Evolutionary conservation across 164 flowering plant genomes (phyloP).

Genomic region (Warburgia ugandensis): DNA sequence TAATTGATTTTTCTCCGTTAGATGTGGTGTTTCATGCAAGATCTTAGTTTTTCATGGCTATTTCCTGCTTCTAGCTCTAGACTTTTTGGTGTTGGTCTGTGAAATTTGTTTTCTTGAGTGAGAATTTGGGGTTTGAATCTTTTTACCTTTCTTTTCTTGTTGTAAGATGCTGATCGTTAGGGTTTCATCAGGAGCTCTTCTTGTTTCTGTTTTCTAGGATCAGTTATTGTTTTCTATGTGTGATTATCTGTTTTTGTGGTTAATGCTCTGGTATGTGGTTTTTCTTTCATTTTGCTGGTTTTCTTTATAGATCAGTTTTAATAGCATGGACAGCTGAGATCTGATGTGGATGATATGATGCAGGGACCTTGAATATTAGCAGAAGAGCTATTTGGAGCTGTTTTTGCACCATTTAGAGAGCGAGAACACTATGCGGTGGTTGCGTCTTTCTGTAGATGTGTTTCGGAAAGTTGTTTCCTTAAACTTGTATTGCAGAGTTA

Average conservation of each 20-base stretch:
- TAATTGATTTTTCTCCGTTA: too few species aligned
- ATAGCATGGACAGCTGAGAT: neutral
- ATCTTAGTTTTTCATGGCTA: too few species aligned
- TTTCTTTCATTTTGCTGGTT: neutral
- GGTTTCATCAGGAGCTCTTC: neutral
- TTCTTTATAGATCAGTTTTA: neutral
- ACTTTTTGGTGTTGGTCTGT: too few species aligned
- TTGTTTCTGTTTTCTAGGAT: too few species aligned
- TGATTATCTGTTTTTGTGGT: too few species aligned
- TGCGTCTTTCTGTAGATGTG: slow-evolving; percentile 65
- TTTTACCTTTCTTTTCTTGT: too few species aligned
- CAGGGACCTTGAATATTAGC: slow-evolving; percentile 14
- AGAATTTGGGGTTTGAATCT: too few species aligned
- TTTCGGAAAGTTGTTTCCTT: slow-evolving; percentile 60
- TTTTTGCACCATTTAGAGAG: neutral
- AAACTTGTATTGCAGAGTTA: slow-evolving; percentile 78
- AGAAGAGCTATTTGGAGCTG: neutral
- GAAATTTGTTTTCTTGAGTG: too few species aligned
- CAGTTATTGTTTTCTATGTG: neutral
- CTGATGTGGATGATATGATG: slow-evolving; percentile 10
- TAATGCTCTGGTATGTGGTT: too few species aligned
- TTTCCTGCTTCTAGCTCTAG: too few species aligned
- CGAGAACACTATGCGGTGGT: slow-evolving; percentile 65
- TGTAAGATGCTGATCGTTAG: too few species aligned
- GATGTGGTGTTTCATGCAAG: too few species aligned